These are phyloP conservation scores for Hansenula anomala DNA, from an alignment of 1,139 yeast genomes.

Conservation along the genomic window DNA sequence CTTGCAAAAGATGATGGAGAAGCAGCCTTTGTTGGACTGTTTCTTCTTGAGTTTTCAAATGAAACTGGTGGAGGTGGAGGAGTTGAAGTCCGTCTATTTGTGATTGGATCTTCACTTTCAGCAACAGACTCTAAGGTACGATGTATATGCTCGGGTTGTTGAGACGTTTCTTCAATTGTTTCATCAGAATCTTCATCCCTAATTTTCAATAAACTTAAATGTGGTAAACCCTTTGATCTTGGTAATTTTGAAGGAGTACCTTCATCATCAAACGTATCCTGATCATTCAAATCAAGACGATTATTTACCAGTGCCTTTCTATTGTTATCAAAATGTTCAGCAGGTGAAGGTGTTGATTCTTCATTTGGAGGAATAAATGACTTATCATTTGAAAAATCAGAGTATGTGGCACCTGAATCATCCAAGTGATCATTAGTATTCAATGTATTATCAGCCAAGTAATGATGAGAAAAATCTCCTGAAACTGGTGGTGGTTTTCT, in stretches of 20 bases:
- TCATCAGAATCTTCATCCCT: conserved; percentile 17
- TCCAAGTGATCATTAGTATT: conserved; percentile 5
- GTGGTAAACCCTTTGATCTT: conserved; percentile 20
- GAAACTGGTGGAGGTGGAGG: not conserved
- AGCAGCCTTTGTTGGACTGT: not conserved
- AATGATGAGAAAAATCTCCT: conserved; percentile 14
- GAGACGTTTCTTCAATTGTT: not conserved
- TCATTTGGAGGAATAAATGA: conserved; percentile 5
- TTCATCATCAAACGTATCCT: not conserved
- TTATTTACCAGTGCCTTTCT: not conserved
- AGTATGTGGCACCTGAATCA: not conserved
- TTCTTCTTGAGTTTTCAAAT: not conserved
- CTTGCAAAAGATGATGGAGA: not conserved
- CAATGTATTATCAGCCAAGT: conserved; percentile 10
- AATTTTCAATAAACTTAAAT: conserved; percentile 17
- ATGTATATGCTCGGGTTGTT: not conserved
- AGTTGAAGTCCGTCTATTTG: not conserved
- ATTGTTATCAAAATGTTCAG: not conserved
- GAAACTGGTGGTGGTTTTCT: no score
- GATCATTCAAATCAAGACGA: not conserved
- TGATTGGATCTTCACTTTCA: not conserved
- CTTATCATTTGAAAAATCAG: conserved; percentile 3
- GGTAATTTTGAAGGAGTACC: conserved; percentile 19
- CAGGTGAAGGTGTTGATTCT: conserved; percentile 11
- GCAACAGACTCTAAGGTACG: not conserved